Percentiles rank a stretch among this genome's conserved stretches.
These are phyloP conservation scores for Kokia cookei DNA, from an alignment of 441 rosid genomes.

Conservation along the genomic window DNA sequence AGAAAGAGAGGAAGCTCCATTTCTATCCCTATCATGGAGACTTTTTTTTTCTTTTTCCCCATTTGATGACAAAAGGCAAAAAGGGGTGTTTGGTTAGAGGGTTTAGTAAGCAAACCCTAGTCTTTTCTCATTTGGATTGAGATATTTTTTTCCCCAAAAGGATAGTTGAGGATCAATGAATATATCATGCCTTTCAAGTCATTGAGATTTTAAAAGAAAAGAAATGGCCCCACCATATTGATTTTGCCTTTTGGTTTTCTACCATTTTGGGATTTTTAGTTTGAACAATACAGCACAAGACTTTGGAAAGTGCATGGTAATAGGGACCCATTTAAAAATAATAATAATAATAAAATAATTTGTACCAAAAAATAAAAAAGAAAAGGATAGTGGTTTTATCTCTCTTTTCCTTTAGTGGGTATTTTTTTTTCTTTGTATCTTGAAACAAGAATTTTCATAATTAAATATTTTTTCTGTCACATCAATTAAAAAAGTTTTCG, in stretches of 20 bases:
- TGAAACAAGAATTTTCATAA: not conserved
- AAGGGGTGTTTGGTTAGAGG: not conserved
- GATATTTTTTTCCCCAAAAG: not conserved
- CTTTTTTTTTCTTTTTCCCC: not conserved
- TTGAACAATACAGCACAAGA: constrained; percentile 8
- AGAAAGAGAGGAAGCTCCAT: not conserved
- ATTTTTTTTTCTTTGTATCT: not conserved
- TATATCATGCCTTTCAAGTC: not conserved
- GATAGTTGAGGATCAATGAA: not conserved
- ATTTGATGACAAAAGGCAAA: not conserved
- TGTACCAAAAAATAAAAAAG: too few species aligned
- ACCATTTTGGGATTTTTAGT: not conserved
- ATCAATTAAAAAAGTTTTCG: too few species aligned
- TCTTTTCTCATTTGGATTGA: constrained; percentile 4
- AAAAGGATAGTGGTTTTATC: not conserved
- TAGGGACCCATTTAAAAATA: not conserved
- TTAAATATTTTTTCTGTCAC: too few species aligned
- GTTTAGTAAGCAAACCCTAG: constrained; percentile 16
- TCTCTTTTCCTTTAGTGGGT: not conserved
- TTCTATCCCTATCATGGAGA: not conserved
- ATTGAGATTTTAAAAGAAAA: not conserved
- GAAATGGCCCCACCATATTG: not conserved
- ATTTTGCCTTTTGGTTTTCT: not conserved
- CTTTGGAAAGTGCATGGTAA: not conserved
- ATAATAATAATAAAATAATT: not conserved